phyloP scores from a whole-genome alignment of 805 yeast species.

The Myxozyma udenii region DNA sequence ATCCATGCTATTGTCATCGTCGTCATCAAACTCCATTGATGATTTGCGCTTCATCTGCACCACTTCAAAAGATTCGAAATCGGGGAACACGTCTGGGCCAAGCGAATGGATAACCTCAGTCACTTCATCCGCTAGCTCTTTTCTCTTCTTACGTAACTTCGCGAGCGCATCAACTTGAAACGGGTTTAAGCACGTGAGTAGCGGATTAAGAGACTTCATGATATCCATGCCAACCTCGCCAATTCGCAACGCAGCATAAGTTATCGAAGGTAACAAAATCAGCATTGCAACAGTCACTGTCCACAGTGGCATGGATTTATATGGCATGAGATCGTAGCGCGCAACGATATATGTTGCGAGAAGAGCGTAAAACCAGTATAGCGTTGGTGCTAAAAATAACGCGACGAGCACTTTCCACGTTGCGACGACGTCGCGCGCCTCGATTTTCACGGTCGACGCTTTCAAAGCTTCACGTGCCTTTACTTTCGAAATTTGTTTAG shows the following conservation, averaged over 20 bases:
- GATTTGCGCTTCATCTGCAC: not conserved
- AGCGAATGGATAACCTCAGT: slow-evolving; percentile 73
- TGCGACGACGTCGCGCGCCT: slow-evolving; percentile 91
- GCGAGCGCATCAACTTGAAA: slow-evolving; percentile 42
- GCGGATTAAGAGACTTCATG: slow-evolving; percentile 76
- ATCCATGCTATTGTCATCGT: no score
- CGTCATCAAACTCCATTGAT: not conserved
- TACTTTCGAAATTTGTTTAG: slow-evolving; percentile 66
- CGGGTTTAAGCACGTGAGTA: slow-evolving; percentile 49
- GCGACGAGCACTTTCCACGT: slow-evolving; percentile 94
- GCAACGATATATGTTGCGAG: slow-evolving; percentile 40
- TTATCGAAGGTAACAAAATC: slow-evolving; percentile 62
- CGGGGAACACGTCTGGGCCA: slow-evolving; percentile 86
- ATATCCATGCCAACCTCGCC: slow-evolving; percentile 94
- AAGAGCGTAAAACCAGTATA: slow-evolving; percentile 75
- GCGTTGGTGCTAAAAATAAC: slow-evolving; percentile 81
- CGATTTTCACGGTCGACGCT: slow-evolving; percentile 81
- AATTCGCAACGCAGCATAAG: slow-evolving; percentile 84
- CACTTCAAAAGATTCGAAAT: slow-evolving; percentile 49
- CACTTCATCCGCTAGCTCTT: slow-evolving; percentile 63
- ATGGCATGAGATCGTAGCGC: slow-evolving; percentile 36
- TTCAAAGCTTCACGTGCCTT: slow-evolving; percentile 80
- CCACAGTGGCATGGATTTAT: slow-evolving; percentile 29
- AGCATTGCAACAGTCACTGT: slow-evolving; percentile 53
- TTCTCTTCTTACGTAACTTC: slow-evolving; percentile 59